These are phyloP conservation scores for Westerdykella aurantiaca DNA, from an alignment of 2,329 filamentous ascomycete genomes.

Conservation along the genomic window DNA sequence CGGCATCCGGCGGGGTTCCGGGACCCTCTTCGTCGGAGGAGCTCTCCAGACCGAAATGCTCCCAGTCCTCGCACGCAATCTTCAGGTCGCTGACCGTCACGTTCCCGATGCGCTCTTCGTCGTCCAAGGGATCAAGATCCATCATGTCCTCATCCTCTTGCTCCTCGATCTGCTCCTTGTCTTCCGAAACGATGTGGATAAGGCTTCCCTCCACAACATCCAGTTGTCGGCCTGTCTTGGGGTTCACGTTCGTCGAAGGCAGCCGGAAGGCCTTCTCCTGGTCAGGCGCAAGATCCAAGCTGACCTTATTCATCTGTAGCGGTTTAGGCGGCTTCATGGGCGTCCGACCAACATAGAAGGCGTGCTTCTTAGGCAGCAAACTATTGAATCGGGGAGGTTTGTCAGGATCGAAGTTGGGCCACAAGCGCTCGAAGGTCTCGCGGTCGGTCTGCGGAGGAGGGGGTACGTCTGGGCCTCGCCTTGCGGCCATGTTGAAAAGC, in stretches of 20 bases:
- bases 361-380: slow-evolving; percentile 73
- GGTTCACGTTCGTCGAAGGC: slow-evolving; percentile 48
- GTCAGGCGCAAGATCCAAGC: slow-evolving; percentile 76
- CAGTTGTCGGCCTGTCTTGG: slow-evolving; percentile 44
- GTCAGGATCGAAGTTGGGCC: slow-evolving; percentile 72
- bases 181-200: slow-evolving; percentile 36
- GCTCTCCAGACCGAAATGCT: slow-evolving; percentile 45
- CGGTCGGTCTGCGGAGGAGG: slow-evolving; percentile 66
- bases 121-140: slow-evolving; percentile 49
- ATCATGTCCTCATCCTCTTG: slow-evolving; percentile 43
- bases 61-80: slow-evolving; percentile 83
- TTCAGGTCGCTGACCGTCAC: slow-evolving; percentile 75
- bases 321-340: slow-evolving; percentile 74
- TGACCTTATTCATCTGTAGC: slow-evolving; percentile 80
- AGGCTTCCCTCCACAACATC: slow-evolving; percentile 53
- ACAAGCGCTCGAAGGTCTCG: slow-evolving; percentile 72
- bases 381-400: slow-evolving; percentile 73
- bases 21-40: slow-evolving; percentile 26
- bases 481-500: slow-evolving; percentile 24
- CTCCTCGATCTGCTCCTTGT: slow-evolving; percentile 35
- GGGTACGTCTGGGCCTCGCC: slow-evolving; percentile 45
- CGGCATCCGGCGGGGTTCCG: slow-evolving; percentile 22
- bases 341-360: slow-evolving; percentile 71
- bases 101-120: slow-evolving; percentile 64
- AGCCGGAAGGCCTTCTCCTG: slow-evolving; percentile 81